Conservation (phyloP, 2,329 filamentous ascomycete genomes). For the Magnaporthales sp. region DNA sequence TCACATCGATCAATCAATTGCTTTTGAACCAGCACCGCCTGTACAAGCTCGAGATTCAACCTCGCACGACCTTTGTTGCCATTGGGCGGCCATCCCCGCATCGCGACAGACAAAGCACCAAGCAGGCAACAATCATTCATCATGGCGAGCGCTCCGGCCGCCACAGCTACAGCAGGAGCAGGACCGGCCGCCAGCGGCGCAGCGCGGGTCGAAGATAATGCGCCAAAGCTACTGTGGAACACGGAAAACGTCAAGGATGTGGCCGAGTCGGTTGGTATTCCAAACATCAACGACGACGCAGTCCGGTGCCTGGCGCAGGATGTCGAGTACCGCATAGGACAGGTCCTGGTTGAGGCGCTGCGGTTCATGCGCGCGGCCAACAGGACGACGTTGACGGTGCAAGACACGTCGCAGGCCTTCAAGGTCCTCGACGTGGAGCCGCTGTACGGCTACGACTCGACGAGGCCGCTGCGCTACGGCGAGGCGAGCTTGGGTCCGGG, state of each 20-base stretch:
- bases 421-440: slow-evolving; percentile 87
- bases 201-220: slow-evolving; percentile 17
- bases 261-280: slow-evolving; percentile 89
- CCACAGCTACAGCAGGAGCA: neutral
- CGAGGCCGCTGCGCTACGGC: slow-evolving; percentile 78
- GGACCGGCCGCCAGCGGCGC: neutral
- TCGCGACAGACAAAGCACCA: neutral
- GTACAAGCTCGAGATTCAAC: neutral
- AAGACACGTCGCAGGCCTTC: slow-evolving; percentile 81
- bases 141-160: neutral
- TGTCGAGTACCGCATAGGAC: slow-evolving; percentile 88
- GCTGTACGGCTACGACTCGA: slow-evolving; percentile 92
- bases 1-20: neutral
- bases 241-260: slow-evolving; percentile 93
- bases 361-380: slow-evolving; percentile 93
- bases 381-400: slow-evolving; percentile 78
- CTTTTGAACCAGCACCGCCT: neutral
- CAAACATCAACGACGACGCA: slow-evolving; percentile 73
- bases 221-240: slow-evolving; percentile 72
- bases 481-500: slow-evolving; percentile 90
- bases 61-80: neutral
- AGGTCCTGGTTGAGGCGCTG: slow-evolving; percentile 87
- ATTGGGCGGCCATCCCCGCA: neutral
- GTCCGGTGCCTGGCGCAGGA: slow-evolving; percentile 84
- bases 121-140: neutral